These are phyloP conservation scores for Cyamopsis tetragonoloba DNA, from an alignment of 306 rosid species.

Conservation along the genomic window DNA sequence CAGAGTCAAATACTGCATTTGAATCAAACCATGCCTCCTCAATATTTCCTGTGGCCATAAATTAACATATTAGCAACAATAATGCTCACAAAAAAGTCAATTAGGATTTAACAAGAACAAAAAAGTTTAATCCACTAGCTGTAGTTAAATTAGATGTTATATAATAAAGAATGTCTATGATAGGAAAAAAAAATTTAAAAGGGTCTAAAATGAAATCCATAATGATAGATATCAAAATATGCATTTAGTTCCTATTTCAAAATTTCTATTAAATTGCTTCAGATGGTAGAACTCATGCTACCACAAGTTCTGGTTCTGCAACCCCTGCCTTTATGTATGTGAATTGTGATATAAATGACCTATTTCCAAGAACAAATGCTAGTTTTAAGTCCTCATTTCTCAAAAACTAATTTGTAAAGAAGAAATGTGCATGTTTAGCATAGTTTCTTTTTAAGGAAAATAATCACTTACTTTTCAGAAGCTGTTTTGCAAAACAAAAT, in stretches of 20 bases:
- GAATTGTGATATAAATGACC: not conserved
- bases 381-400: not conserved
- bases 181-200: no score
- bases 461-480: no score
- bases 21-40: slow-evolving; percentile 94
- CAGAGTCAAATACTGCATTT: slow-evolving; percentile 62
- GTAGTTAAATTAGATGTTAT: not conserved
- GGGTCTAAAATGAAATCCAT: not conserved
- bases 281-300: not conserved
- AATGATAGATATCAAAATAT: not conserved
- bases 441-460: no score
- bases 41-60: slow-evolving; percentile 42
- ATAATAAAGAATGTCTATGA: no score
- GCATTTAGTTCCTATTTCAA: not conserved
- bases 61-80: slow-evolving; percentile 6
- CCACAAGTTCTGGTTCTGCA: not conserved
- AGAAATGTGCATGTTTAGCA: no score
- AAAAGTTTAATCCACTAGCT: not conserved
- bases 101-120: not conserved
- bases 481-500: no score
- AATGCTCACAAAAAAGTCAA: slow-evolving; percentile 14
- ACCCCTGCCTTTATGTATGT: not conserved
- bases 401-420: no score
- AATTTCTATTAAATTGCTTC: not conserved
- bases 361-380: slow-evolving; percentile 9